Conservation (phyloP, 2,329 filamentous ascomycete genomes). For the Alternaria atra region DNA sequence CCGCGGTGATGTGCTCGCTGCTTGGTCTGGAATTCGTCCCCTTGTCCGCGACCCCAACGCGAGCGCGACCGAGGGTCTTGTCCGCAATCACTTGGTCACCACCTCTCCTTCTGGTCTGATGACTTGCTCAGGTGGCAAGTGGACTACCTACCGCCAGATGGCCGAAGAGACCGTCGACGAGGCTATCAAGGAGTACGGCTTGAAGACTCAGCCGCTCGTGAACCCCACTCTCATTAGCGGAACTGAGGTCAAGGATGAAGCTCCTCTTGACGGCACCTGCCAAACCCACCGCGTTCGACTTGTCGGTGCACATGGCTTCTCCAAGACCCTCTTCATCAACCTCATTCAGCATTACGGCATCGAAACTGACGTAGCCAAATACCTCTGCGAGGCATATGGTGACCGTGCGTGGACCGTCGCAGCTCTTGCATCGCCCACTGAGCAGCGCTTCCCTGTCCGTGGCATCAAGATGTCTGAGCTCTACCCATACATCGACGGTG, state of each 20-base stretch:
- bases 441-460: conserved; percentile 81
- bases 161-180: conserved; percentile 88
- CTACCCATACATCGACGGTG: conserved; percentile 92
- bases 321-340: conserved; percentile 92
- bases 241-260: conserved; percentile 76
- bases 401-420: conserved; percentile 93
- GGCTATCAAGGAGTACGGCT: conserved; percentile 73
- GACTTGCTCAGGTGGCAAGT: conserved; percentile 88
- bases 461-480: conserved; percentile 80
- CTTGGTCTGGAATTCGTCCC: conserved; percentile 88
- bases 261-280: conserved; percentile 75
- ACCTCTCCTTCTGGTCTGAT: conserved; percentile 81
- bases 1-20: conserved; percentile 85
- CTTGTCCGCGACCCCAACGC: conserved; percentile 87
- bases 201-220: conserved; percentile 66
- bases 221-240: conserved; percentile 74
- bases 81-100: conserved; percentile 85
- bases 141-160: conserved; percentile 95
- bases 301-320: conserved; percentile 85
- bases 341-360: conserved; percentile 92
- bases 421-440: conserved; percentile 78
- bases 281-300: conserved; percentile 85
- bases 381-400: conserved; percentile 86
- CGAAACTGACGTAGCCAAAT: conserved; percentile 90
- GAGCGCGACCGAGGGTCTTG: conserved; percentile 84